Conservation (phyloP, 805 yeast genomes). For the Zygosaccharomyces siamensis region DNA sequence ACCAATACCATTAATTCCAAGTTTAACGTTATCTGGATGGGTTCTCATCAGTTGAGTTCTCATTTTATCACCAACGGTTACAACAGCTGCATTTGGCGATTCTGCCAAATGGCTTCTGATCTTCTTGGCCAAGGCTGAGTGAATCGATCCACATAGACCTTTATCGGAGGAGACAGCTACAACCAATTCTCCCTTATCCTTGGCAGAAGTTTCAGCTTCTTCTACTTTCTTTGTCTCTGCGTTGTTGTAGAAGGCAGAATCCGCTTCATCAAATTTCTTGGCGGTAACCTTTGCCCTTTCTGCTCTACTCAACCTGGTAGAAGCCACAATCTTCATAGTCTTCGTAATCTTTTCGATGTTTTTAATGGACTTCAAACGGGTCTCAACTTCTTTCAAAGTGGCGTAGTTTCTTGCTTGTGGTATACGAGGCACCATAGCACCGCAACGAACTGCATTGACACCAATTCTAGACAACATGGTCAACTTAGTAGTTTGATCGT, state of each 20-base stretch:
- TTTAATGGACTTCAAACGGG: conserved; percentile 95
- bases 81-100: conserved; percentile 67
- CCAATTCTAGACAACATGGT: conserved; percentile 12
- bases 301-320: conserved; percentile 92
- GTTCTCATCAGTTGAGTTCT: conserved; percentile 87
- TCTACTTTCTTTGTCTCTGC: conserved; percentile 68
- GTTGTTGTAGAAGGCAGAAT: conserved; percentile 69
- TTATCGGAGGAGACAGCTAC: conserved; percentile 93
- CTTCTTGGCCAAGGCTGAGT: conserved; percentile 87
- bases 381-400: conserved; percentile 97
- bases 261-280: conserved; percentile 77
- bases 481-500: neutral
- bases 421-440: conserved; percentile 6
- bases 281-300: conserved; percentile 90
- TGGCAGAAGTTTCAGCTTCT: conserved; percentile 36
- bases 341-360: conserved; percentile 99
- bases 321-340: conserved; percentile 99
- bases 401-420: conserved; percentile 72
- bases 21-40: conserved; percentile 58
- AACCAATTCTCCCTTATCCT: conserved; percentile 59
- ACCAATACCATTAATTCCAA: conserved; percentile 88
- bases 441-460: conserved; percentile 11
- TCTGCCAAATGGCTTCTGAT: conserved; percentile 65
- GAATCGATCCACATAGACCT: conserved; percentile 98
- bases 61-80: conserved; percentile 91